Percentiles rank a stretch among this genome's conserved stretches.
These are phyloP conservation scores for grape (Vitis vinifera) DNA, from an alignment of 164 flowering plant genomes.

Conservation along the genomic window DNA sequence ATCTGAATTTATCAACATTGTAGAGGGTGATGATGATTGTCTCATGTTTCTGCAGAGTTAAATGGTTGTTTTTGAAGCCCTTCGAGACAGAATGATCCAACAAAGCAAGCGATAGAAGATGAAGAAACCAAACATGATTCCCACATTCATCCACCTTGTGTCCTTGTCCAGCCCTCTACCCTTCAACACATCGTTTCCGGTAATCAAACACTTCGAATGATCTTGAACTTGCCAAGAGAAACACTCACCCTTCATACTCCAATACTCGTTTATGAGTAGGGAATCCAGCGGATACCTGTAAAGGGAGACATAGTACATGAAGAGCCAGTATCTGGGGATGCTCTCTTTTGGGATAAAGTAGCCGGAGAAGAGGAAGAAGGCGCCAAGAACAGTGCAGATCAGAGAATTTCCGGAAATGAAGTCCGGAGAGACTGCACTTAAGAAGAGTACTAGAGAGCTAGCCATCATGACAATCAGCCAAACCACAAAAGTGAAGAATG, in stretches of 20 bases:
- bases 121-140: conserved; percentile 85
- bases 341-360: conserved; percentile 89
- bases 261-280: conserved; percentile 73
- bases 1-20: no score
- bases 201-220: conserved; percentile 44
- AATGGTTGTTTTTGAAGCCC: conserved; percentile 60
- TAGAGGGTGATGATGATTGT: no score
- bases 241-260: conserved; percentile 61
- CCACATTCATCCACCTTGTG: conserved; percentile 80
- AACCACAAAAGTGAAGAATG: conserved; percentile 68
- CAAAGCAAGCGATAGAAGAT: conserved; percentile 77
- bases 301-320: conserved; percentile 89
- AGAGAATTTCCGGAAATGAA: conserved; percentile 89
- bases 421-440: conserved; percentile 83
- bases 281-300: conserved; percentile 85
- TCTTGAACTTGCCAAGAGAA: conserved; percentile 40
- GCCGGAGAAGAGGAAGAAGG: conserved; percentile 94
- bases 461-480: conserved; percentile 92
- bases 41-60: conserved; percentile 2
- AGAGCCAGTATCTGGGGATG: conserved; percentile 88
- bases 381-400: conserved; percentile 79
- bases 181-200: conserved; percentile 68
- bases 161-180: conserved; percentile 72
- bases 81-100: conserved; percentile 76
- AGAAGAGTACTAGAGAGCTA: conserved; percentile 82